Percentiles rank a stretch among this genome's conserved stretches.
These are phyloP conservation scores for Galerina sulciceps DNA, from an alignment of 768 basidiomycete genomes.

Conservation along the genomic window DNA sequence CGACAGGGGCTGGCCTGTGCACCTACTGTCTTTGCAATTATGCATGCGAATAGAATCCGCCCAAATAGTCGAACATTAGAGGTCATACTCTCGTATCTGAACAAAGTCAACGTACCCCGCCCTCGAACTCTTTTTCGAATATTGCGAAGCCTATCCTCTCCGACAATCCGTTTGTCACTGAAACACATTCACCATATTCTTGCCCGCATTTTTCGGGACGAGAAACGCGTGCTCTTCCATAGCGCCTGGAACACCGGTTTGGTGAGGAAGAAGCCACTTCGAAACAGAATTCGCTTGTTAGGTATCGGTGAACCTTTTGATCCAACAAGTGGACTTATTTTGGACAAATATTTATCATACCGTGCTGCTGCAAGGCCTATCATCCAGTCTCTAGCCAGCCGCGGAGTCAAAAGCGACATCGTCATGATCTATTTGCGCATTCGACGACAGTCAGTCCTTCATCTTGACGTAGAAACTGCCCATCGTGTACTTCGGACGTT, in stretches of 20 bases:
- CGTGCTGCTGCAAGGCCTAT: constrained; percentile 34
- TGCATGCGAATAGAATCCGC: constrained; percentile 52
- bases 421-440: constrained; percentile 67
- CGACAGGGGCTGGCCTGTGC: constrained; percentile 54
- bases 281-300: constrained; percentile 7
- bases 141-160: constrained; percentile 49
- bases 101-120: constrained; percentile 41
- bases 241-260: constrained; percentile 45
- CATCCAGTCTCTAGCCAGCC: constrained; percentile 47
- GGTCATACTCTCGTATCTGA: constrained; percentile 58
- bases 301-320: constrained; percentile 41
- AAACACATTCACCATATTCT: constrained; percentile 62
- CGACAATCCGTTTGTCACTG: constrained; percentile 48
- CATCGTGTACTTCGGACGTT: constrained; percentile 59
- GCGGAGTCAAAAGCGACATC: constrained; percentile 57
- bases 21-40: constrained; percentile 52
- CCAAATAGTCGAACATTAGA: constrained; percentile 60
- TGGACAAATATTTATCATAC: constrained; percentile 33
- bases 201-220: constrained; percentile 52
- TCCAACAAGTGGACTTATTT: constrained; percentile 50
- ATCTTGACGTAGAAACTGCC: constrained; percentile 54
- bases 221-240: constrained; percentile 49
- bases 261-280: constrained; percentile 14
- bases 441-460: constrained; percentile 58
- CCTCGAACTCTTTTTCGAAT: constrained; percentile 52